Conservation (phyloP, 2,329 filamentous ascomycete genomes). For the Zarea fungicola region DNA sequence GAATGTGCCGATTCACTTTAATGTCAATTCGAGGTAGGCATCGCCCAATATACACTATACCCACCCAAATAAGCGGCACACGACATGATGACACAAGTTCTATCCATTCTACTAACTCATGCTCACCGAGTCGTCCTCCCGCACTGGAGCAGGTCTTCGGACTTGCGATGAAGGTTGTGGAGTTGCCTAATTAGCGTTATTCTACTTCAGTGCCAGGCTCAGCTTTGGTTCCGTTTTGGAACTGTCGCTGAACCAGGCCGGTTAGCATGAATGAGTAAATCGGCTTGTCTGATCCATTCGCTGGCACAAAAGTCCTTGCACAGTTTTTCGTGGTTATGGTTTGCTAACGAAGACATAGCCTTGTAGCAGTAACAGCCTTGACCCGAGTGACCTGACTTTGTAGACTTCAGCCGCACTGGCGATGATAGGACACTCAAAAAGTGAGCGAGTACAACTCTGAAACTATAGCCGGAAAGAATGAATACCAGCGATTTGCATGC, state of each 20-base stretch:
- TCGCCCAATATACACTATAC: neutral
- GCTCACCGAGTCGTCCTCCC: conserved; percentile 67
- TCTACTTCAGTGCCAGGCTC: conserved; percentile 51
- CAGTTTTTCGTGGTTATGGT: neutral
- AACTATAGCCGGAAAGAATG: too few species aligned
- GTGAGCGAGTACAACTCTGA: too few species aligned
- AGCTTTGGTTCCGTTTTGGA: conserved; percentile 53
- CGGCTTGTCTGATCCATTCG: conserved; percentile 56
- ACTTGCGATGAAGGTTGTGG: conserved; percentile 67
- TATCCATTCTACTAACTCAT: conserved; percentile 73
- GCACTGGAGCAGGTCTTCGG: conserved; percentile 50
- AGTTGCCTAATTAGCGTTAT: conserved; percentile 56
- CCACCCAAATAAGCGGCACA: neutral
- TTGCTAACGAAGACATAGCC: conserved; percentile 6
- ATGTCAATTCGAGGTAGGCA: conserved; percentile 4
- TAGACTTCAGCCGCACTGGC: neutral
- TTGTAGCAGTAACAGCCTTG: neutral
- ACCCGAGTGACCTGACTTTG: neutral
- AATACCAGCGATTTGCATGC: too few species aligned
- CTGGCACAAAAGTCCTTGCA: neutral
- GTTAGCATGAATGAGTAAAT: conserved; percentile 62
- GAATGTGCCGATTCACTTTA: neutral
- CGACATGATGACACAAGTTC: conserved; percentile 47
- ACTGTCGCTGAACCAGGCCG: conserved; percentile 41
- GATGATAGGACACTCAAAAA: neutral